Base-by-base conservation (phyloP, 768 basidiomycete genomes). In the Polyporus arcularius region DNA sequence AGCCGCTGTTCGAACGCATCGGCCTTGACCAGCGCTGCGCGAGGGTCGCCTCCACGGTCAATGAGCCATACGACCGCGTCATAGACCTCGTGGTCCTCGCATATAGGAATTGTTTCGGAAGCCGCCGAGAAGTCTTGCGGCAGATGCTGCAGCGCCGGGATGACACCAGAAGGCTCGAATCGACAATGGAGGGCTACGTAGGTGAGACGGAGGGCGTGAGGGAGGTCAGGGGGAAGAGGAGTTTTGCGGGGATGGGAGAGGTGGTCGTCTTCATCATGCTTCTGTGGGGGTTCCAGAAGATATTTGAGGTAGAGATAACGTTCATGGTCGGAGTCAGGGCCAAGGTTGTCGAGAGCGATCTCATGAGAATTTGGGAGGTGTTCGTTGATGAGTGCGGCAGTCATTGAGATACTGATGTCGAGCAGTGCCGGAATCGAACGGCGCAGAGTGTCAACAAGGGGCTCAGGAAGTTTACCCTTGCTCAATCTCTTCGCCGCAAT, bases 1-100 rank as follows among this genome's bases (percentile, higher is more conserved):
- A 90, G 69, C 31, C 70, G 74, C 61, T 80, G 79, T 61, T 85
- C 83, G 67, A 85, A 90, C 0, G 58, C 69, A 35, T 88, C 86
- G 0, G 87, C 83, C 65, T 88, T 90, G 42, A 75, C 69, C 35
- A 98, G 79, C 12, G 95, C 91, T 18, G 79, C 80, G 53, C 75
- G 77, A 9, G 89, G 82, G 50, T 85, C 76, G 2, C 89, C 90
- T 45, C 78, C 79, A 67, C 81, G 80, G 65, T 94, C 81, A 48
- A 87, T 74, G 2, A 86, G 80, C 96, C 96, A 98, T 4, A 98
- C 75, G 26, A 90, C 87, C 9, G 91, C 92, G 51, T 92, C 87
- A 63, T 82, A 89, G 15, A 85, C 86, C 43, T 79, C 78, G 18
- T 80, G 78, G 2, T 79, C 72, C 72, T 95, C 90, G 72, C 93